Evolutionary conservation across 2,329 filamentous ascomycete species (phyloP), one percentile per base, ranked within the genome.

Genomic region (Penicillium sp.): DNA sequence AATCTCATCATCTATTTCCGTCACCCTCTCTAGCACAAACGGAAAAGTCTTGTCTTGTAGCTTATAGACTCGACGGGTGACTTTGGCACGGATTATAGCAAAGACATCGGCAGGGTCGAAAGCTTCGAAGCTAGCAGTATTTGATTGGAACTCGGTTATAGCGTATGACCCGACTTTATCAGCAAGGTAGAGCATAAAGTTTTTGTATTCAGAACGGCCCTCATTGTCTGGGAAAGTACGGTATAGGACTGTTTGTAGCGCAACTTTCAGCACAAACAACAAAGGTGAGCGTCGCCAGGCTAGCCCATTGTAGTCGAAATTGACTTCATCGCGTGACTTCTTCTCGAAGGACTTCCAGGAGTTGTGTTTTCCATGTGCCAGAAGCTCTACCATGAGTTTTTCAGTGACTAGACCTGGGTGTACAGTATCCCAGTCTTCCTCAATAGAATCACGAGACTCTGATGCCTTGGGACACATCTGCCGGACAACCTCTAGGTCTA

Each of bases 211-310:
- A 7, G 47, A 46, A 15, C 63, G 52, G 8, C 54, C 59, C 38
- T 69, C 50, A 17, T 60, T 50, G 9, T 49, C 45, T 4, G 60
- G 46, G 38, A 66, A 67, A n/a, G 29, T 52, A n/a, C 56, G 64
- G 48, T 57, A 55, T 9, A 75, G 64, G 7, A 67, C 58, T 31
- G 75, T 70, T 56, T 88, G 84, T 2, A 86, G 63, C 0, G 78
- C 70, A 2, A 86, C 84, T 0, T 84, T 81, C 4, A 87, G 60
- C 0, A 86, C 73, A 0, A 88, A 74, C 84, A 84, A 88, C 0
- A 82, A 56, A 0, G 84, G 76, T 7, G 85, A 87, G 46, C 82
- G 71, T 21, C 80, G 73, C 85, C 84, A 87, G 0, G 82, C 82
- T 1, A 60, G 31, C 2, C 64, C 19, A 62, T 63, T 59, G 67